Evolutionary conservation across 495 filamentous ascomycete genomes (phyloP).

Genomic region (Haplographium delicatum): DNA sequence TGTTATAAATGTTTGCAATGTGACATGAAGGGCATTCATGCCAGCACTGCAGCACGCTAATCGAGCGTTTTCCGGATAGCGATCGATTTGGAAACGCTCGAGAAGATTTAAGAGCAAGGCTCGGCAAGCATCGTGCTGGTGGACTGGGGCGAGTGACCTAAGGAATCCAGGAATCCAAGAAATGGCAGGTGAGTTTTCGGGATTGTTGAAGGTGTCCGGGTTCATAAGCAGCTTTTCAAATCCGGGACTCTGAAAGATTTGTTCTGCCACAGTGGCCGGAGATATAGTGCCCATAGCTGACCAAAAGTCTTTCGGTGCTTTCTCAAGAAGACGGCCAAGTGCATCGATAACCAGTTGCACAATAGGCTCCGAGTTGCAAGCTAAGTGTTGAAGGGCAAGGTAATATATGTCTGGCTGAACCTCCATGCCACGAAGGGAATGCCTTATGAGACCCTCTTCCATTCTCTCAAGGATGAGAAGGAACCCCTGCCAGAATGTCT

Average conservation of each 20-base stretch:
- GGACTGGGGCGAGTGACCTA: conserved; percentile 63
- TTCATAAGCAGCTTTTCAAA: conserved; percentile 55
- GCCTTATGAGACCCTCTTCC: conserved; percentile 68
- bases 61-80: conserved; percentile 38
- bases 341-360: conserved; percentile 59
- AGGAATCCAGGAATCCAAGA: conserved; percentile 74
- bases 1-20: conserved; percentile 39
- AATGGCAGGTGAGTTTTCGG: conserved; percentile 46
- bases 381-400: conserved; percentile 70
- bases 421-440: conserved; percentile 73
- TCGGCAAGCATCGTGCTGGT: conserved; percentile 67
- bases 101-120: conserved; percentile 65
- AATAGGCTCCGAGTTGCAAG: conserved; percentile 49
- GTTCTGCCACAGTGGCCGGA: conserved; percentile 66
- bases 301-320: conserved; percentile 77
- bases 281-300: conserved; percentile 74
- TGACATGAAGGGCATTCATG: conserved; percentile 38
- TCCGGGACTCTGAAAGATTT: conserved; percentile 66
- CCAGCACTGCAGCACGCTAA: conserved; percentile 31
- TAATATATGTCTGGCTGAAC: conserved; percentile 64
- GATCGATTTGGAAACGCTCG: conserved; percentile 52
- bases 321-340: conserved; percentile 61
- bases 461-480: conserved; percentile 62
- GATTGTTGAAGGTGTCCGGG: conserved; percentile 51
- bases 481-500: conserved; percentile 71